These are phyloP conservation scores for Cryptococcus sp. DNA, from an alignment of 1,284 basidiomycete species.

Conservation along the genomic window DNA sequence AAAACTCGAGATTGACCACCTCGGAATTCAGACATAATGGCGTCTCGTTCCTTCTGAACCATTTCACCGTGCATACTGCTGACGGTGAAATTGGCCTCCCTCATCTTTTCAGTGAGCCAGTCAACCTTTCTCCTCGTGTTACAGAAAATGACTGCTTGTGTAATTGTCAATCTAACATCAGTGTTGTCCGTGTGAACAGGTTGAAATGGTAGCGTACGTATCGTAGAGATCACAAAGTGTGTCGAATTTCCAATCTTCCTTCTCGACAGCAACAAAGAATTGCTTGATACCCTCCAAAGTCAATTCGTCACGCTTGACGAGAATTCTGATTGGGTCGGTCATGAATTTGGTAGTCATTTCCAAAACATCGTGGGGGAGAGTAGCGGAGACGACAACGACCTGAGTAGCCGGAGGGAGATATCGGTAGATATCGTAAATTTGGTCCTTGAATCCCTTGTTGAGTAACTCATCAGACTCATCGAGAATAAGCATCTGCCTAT, in stretches of 20 bases:
- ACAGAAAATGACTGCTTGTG: constrained; percentile 99
- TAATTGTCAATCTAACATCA: constrained; percentile 71
- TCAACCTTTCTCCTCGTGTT: constrained; percentile 99
- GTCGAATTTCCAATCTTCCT: constrained; percentile 99
- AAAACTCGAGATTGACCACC: constrained; percentile 87
- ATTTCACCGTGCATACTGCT: constrained; percentile 95
- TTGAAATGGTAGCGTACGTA: constrained; percentile 52
- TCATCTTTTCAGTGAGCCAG: constrained; percentile 99
- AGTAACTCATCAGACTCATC: constrained; percentile 97
- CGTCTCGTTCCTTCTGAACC: constrained; percentile 97
- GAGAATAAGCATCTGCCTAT: constrained; percentile 76
- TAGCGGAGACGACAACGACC: constrained; percentile 93
- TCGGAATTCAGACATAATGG: constrained; percentile 98
- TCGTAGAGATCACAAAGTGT: constrained; percentile 98
- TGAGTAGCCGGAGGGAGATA: constrained; percentile 98
- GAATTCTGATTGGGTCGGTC: constrained; percentile 92
- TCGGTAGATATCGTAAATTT: constrained; percentile 99
- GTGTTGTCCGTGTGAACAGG: not conserved
- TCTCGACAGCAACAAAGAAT: constrained; percentile 99
- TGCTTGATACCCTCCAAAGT: constrained; percentile 99
- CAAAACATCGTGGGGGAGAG: constrained; percentile 92
- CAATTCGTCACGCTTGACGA: constrained; percentile 99
- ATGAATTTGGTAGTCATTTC: constrained; percentile 99
- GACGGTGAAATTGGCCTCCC: constrained; percentile 92
- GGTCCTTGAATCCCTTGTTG: constrained; percentile 99